Evolutionary conservation across 331 rosid genomes (phyloP).

Genomic region (Pyrus hybrid): DNA sequence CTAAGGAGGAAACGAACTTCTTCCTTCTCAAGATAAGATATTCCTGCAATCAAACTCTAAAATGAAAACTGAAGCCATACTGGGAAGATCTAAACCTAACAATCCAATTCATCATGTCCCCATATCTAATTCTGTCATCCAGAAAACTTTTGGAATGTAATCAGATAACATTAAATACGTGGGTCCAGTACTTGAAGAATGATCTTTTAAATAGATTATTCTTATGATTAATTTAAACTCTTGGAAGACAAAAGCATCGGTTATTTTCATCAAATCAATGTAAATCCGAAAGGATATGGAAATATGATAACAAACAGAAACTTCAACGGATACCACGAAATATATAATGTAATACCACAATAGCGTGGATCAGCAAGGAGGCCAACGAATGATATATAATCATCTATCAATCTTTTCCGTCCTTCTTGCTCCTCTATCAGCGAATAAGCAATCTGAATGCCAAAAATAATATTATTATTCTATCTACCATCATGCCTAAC

Average conservation of each 20-base stretch:
- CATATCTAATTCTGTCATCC: background rate
- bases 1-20: conserved; percentile 93
- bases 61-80: conserved; percentile 20
- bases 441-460: conserved; percentile 76
- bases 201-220: background rate
- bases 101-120: background rate
- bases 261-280: conserved; percentile 9
- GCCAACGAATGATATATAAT: conserved; percentile 82
- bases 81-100: background rate
- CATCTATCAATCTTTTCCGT: conserved; percentile 42
- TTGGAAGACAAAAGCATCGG: background rate
- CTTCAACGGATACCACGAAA: conserved; percentile 40
- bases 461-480: background rate
- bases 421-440: conserved; percentile 97
- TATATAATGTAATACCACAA: conserved; percentile 58
- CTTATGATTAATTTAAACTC: background rate
- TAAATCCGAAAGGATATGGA: conserved; percentile 15
- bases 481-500: background rate
- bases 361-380: conserved; percentile 97
- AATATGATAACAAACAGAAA: conserved; percentile 19
- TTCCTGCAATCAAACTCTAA: conserved; percentile 50
- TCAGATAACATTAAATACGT: background rate
- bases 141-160: background rate
- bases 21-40: conserved; percentile 91
- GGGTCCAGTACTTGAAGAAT: background rate